Conservation (phyloP, 176 grass and related monocot species). For the Paspalum vaginatum region DNA sequence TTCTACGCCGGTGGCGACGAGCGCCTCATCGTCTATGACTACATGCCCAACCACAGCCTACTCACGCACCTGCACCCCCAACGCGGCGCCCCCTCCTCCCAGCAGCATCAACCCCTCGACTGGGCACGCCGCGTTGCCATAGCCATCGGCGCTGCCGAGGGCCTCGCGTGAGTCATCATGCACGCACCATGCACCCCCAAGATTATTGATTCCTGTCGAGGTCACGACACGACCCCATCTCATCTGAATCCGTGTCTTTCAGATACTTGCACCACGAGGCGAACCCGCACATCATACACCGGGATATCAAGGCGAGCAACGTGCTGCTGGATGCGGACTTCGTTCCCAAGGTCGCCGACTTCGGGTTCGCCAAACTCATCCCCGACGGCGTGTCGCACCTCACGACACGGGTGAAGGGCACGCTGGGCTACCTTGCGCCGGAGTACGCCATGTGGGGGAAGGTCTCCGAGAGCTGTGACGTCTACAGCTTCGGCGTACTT, state of each 20-base stretch:
- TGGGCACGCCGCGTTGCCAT: conserved; percentile 65
- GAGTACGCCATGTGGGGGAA: conserved; percentile 89
- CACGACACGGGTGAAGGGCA: conserved; percentile 81
- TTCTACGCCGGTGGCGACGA: conserved; percentile 73
- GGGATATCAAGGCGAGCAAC: conserved; percentile 86
- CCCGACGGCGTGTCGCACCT: conserved; percentile 79
- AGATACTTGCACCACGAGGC: conserved; percentile 83
- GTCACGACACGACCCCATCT: neutral
- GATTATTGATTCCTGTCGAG: neutral
- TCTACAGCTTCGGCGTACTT: conserved; percentile 81
- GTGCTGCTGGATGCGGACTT: conserved; percentile 70
- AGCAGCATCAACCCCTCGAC: conserved; percentile 50
- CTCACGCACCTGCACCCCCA: conserved; percentile 61
- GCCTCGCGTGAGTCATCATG: conserved; percentile 50
- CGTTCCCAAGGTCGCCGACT: conserved; percentile 71
- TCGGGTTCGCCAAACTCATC: conserved; percentile 80
- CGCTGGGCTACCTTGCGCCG: conserved; percentile 71
- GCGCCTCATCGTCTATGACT: conserved; percentile 84
- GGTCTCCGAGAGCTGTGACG: conserved; percentile 78
- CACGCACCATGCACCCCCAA: neutral
- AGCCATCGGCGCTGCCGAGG: conserved; percentile 65
- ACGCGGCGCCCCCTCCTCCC: conserved; percentile 44
- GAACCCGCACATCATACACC: conserved; percentile 70
- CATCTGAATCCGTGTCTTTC: neutral
- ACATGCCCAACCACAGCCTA: conserved; percentile 88